A percentile compares a stretch with the other conserved stretches of the same genome.
phyloP scores from a whole-genome alignment of 176 grass and related monocot genomes.

The Oryza brachyantha region DNA sequence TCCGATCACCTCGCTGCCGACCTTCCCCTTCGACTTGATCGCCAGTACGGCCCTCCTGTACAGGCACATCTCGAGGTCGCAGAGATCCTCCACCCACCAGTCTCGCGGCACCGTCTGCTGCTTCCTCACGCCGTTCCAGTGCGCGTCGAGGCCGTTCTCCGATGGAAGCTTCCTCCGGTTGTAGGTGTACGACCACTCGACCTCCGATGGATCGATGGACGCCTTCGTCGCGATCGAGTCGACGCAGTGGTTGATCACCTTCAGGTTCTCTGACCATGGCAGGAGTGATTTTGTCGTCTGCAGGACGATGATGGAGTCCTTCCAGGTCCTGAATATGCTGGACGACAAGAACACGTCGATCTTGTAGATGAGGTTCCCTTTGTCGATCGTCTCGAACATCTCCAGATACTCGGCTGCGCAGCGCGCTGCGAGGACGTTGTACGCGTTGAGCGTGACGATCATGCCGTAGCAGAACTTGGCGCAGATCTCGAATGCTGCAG shows the following conservation, averaged over 20 bases:
- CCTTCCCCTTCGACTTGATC: slow-evolving; percentile 62
- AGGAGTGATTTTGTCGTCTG: slow-evolving; percentile 69
- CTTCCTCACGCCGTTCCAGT: slow-evolving; percentile 83
- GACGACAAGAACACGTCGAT: slow-evolving; percentile 87
- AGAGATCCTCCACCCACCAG: slow-evolving; percentile 99
- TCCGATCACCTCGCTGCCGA: slow-evolving; percentile 48
- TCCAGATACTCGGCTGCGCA: slow-evolving; percentile 93
- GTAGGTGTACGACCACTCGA: slow-evolving; percentile 97
- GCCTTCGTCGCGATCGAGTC: slow-evolving; percentile 69
- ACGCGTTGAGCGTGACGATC: slow-evolving; percentile 91
- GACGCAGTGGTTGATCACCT: slow-evolving; percentile 69
- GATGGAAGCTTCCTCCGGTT: slow-evolving; percentile 78
- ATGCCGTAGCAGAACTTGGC: slow-evolving; percentile 96
- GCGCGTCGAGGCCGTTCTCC: slow-evolving; percentile 55
- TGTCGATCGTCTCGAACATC: slow-evolving; percentile 80
- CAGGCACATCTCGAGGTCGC: slow-evolving; percentile 77
- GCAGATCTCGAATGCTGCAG: slow-evolving; percentile 86
- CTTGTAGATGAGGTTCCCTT: slow-evolving; percentile 97
- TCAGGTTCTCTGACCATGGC: slow-evolving; percentile 71
- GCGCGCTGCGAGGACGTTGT: slow-evolving; percentile 81
- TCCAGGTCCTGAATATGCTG: slow-evolving; percentile 84
- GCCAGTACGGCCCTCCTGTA: slow-evolving; percentile 73
- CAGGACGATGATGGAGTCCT: slow-evolving; percentile 89
- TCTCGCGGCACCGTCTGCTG: slow-evolving; percentile 64
- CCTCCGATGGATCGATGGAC: slow-evolving; percentile 74